Evolutionary conservation across 345 rosid genomes (phyloP).

Genomic region (Bruguiera parviflora): DNA sequence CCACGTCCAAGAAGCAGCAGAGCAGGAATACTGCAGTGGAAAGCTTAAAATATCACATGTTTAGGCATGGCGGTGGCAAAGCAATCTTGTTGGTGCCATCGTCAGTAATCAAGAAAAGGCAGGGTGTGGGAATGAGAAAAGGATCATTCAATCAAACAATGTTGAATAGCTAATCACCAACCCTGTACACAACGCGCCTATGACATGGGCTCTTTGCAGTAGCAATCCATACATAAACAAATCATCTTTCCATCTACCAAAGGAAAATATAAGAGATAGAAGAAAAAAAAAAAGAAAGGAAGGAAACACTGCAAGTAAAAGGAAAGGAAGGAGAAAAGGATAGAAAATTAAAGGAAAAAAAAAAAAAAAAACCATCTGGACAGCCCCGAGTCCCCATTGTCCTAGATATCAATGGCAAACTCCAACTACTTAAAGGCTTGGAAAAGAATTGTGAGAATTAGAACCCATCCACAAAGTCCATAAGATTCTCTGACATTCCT

Average conservation of each 20-base stretch:
- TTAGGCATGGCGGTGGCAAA: too few relatives aligned
- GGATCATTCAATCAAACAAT: conserved; percentile 15
- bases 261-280: neutral
- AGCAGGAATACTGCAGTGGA: too few relatives aligned
- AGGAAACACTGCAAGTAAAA: too few relatives aligned
- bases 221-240: conserved; percentile 34
- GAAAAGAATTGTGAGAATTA: conserved; percentile 16
- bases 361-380: too few relatives aligned
- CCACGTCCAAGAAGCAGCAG: too few relatives aligned
- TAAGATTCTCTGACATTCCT: neutral
- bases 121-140: neutral
- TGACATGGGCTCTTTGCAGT: conserved; percentile 12
- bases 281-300: too few relatives aligned
- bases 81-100: too few relatives aligned
- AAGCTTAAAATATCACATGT: too few relatives aligned
- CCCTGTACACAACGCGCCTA: conserved; percentile 29
- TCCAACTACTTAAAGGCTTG: conserved; percentile 14
- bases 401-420: conserved; percentile 37
- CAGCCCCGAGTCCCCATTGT: neutral
- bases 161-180: conserved; percentile 1
- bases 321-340: neutral
- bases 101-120: too few relatives aligned
- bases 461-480: neutral
- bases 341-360: neutral
- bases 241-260: conserved; percentile 32